Evolutionary conservation across 768 basidiomycete species (phyloP), one percentile per base, ranked within the genome.

Genomic region (Lyophyllum semitale): DNA sequence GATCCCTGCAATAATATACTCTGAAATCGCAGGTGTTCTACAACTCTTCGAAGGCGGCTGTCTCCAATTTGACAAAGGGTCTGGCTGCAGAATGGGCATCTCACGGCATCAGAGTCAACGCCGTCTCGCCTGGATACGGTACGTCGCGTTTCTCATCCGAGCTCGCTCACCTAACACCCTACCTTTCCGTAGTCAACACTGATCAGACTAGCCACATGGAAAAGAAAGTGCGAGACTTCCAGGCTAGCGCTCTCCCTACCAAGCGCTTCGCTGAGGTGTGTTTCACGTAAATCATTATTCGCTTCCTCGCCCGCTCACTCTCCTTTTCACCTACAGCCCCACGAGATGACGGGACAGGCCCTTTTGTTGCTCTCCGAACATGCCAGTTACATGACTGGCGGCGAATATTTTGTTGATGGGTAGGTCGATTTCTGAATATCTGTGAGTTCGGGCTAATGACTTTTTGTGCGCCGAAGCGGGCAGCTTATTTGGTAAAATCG

Each of bases 11-110:
- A 5, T 9, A 22, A 29, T n/a, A 25, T 25, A 12, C 11, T 1
- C n/a, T 26, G 11, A 20, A 25, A n/a, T 13, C 12, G 20, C 18
- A 45, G 73, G 72, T 74, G 8, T 77, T 76, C 61, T 87, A 87
- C 64, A 88, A 88, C 63, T 84, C 85, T 0, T 87, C 85, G 42
- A 88, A 88, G 68, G 85, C 81, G 0, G 87, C 85, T 6, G 84
- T 85, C 0, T 79, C 81, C 11, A 79, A 79, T 54, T 71, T 88
- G 4, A 66, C 73, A 1, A 84, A 80, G 58, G 82, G 79, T 1
- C 73, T 88, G 6, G 86, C 87, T 3, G 77, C 83, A 0, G 87
- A 88, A 65, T 88, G 87, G 85, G 81, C 82, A 0, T 59, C 66
- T 22, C 57, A 75, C 47, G 66, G 64, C 6, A 87, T 88, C 44